These are phyloP conservation scores for Apiospora arundinis DNA, from an alignment of 2,329 filamentous ascomycete genomes.

Conservation along the genomic window DNA sequence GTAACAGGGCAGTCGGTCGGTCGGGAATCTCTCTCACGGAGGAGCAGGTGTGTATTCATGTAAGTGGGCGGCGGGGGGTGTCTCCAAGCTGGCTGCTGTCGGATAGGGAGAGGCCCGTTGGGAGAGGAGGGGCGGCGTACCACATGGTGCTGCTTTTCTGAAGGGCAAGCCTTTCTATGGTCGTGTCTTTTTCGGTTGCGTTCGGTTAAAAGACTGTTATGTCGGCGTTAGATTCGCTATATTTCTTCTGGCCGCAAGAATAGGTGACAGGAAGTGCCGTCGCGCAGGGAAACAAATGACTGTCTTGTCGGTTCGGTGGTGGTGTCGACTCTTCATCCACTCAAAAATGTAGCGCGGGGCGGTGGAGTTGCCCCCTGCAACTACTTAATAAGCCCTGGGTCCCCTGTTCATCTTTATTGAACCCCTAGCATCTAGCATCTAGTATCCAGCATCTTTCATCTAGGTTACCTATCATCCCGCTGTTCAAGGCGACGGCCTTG, in stretches of 20 bases:
- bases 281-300: not conserved
- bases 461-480: not conserved
- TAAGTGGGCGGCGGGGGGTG: not conserved
- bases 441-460: no score
- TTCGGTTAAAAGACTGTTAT: not conserved
- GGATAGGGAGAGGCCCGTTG: not conserved
- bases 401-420: not conserved
- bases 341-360: slow-evolving; percentile 12
- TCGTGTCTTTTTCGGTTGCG: not conserved
- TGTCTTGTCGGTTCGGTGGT: slow-evolving; percentile 6
- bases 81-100: not conserved
- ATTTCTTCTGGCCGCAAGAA: not conserved
- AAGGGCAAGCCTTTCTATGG: not conserved
- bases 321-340: slow-evolving; percentile 9
- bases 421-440: no score
- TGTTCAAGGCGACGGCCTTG: not conserved
- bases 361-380: slow-evolving; percentile 15
- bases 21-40: no score
- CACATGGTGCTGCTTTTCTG: not conserved
- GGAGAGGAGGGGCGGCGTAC: slow-evolving; percentile 10
- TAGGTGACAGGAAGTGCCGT: not conserved
- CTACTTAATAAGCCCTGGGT: not conserved
- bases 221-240: not conserved
- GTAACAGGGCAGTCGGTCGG: no score
- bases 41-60: no score